Evolutionary conservation across 2,329 filamentous ascomycete species (phyloP), one percentile per base, ranked within the genome.

Genomic region (Diaporthe caulivora): DNA sequence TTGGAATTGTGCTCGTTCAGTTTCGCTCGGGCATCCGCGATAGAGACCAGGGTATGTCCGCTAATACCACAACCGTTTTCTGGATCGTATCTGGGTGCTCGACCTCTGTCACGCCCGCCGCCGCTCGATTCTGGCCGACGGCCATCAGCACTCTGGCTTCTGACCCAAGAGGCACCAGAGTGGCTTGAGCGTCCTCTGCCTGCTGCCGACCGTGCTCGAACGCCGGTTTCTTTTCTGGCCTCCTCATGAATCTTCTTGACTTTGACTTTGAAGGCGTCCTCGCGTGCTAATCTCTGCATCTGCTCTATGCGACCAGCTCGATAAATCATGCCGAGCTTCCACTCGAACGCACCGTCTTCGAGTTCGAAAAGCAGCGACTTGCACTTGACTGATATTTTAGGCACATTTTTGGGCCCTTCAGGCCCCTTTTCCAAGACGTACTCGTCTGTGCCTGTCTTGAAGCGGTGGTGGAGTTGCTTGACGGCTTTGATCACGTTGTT

Each of bases 271-370:
- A 97, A 98, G 0, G 96, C 96, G 76, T 97, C 95, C 81, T 98
- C 95, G 55, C 97, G 91, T 6, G 96, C 95, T 71, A 97, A 86
- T 26, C 97, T 90, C 82, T 98, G 97, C 80, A 93, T 92, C 82
- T 98, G 96, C 82, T 99, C 97, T 71, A 95, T 86, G 26, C 96
- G 88, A 0, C 97, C 97, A 58, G 94, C 91, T 42, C 96, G 92
- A 81, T 98, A 99, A 68, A 99, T 99, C 80, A 95, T 92, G 21
- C 95, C 95, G 13, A 99, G 86, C 81, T 98, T 98, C 94, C 95
- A 99, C 81, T 99, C 97, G 79, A 99, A 99, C 0, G 94, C 93
- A 65, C 97, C 96, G 81, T 99, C 97, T 83, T 99, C 97, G 47
- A 99, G 87, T 80, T 98, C 96, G 74, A 99, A 96, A 2, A 98